Evolutionary conservation across 495 filamentous ascomycete species (phyloP), one percentile per base, ranked within the genome.

Genomic region (Opeltia flavorubescens): DNA sequence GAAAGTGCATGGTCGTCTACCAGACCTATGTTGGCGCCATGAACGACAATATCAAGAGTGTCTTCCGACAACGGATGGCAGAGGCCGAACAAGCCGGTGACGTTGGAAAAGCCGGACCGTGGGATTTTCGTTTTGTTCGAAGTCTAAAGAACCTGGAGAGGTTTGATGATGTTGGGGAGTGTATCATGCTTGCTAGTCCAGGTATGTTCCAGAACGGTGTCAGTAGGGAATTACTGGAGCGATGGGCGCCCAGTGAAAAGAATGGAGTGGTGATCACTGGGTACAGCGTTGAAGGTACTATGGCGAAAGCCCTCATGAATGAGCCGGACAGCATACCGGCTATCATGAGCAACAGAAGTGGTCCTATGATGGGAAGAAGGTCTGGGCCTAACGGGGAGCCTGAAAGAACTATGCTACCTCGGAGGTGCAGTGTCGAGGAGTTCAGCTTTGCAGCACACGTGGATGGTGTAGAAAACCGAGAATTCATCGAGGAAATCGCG

Each of bases 161-260:
- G 24, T 98, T 96, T 53, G 91, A 98, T 44, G 91, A 98, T 65
- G 81, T 95, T 17, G 89, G 88, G 31, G 78, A 84, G 11, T 98
- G 91, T 62, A 89, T 98, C 42, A 95, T 98, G 85, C 78, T 98
- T 29, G 91, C 91, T 0, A 87, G 82, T 51, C 91, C 91, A 1
- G 91, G 91, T 76, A 98, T 98, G 91, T 59, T 98, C 42, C 88
- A 98, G 62, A 95, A 86, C 46, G 91, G 91, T 30, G 87, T 94
- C 24, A 93, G 86, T 51, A 72, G 91, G 55, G 86, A 94, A 56
- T 68, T 98, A 9, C 74, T 98, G 2, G 91, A 98, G 65, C 64
- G 91, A 55, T 98, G 91, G 91, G 88, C 89, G 3, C 91, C 91
- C 0, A 89, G 83, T 66, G 81, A 89, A 41, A 83, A 86, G 58